Evolutionary conservation across 192 early-diverging fungal species (phyloP), one percentile per base, ranked within the genome.

Genomic region (Rhizophlyctis rosea): DNA sequence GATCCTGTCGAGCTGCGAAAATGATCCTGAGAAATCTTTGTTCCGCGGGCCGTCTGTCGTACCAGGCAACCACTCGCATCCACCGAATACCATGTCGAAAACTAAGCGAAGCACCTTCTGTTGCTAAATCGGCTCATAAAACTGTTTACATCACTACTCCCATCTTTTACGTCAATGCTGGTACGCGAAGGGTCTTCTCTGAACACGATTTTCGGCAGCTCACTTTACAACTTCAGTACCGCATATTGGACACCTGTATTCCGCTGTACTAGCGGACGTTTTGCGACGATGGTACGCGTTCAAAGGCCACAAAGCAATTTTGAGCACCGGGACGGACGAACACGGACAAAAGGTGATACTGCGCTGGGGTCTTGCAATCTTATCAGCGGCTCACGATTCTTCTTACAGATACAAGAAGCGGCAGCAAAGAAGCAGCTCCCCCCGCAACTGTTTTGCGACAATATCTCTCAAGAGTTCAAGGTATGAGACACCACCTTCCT

Each of bases 241-340:
- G 18, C 96, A 98, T 72, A 90, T 98, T 68, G 96, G 96, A 11
- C 96, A 98, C 61, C 74, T 98, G 57, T 94, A 94, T 70, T 90
- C 94, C 3, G 76, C 88, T 0, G 91, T 96, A 7, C 69, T 98
- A 1, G 86, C 88, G 0, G 96, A 98, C 64, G 84, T 85, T 4
- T 67, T 96, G 21, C 82, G 83, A 59, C 72, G 94, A 25, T 94
- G 83, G 60, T 82, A 87, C 57, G 80, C 79, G 29, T 59, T 98
- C 48, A 87, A 80, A 33, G 92, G 90, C 16, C 68, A 80, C 25
- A 62, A 60, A 21, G 72, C 81, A 0, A 24, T 87, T 11, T 56
- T 89, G 16, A 76, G 73, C 25, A 88, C 87, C 1, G 96, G 96
- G 33, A 98, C 96, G 2, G 96, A 98, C 66, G 96, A 98, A 66